Base-by-base conservation (phyloP, 495 filamentous ascomycete genomes). In the Mytilinidion resinicola region DNA sequence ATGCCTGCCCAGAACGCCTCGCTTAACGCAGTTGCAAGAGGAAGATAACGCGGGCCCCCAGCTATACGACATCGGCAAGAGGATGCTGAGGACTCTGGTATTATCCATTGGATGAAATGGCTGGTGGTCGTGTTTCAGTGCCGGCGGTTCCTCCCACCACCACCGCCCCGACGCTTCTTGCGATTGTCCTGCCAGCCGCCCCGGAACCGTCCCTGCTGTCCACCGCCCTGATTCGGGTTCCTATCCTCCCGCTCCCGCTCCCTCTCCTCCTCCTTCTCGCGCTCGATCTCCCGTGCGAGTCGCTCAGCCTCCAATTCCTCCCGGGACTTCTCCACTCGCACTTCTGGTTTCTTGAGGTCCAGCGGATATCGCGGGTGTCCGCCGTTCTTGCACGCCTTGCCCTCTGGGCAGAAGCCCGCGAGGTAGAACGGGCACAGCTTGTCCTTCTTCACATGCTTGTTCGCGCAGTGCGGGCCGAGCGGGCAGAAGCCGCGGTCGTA, bases 401-500 rank as follows among this genome's bases (percentile, higher is more conserved):
- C 91, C 57, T 95, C 85, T 0, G 93, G 93, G 69, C 93, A 98
- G 73, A 98, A 98, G 1, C 95, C 95, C 1, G 89, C 89, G 33
- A 97, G 77, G 66, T 95, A 98, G 72, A 82, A 95, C n/a, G 74
- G 72, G 70, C 93, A 98, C 0, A 96, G 67, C 37, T 66, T 73
- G 42, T 80, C 80, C 35, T 88, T 83, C 34, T 83, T 74, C 50
- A 95, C 83, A 71, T 98, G 93, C 61, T 87, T 86, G 73, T 95
- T 88, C 9, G 86, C 84, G 70, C 93, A 98, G 25, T 80, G 73
- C 3, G 91, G 87, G 0, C 93, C 95, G 12, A 96, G 77, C 20
- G 90, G 88, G 62, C 95, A 97, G 74, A 96, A 97, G 1, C 93
- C 93, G n/a, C 84, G 82, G 53, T 96, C 89, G 74, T 96, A 98